Evolutionary conservation across 2,329 filamentous ascomycete species (phyloP).

Genomic region (Xylaria sp.): DNA sequence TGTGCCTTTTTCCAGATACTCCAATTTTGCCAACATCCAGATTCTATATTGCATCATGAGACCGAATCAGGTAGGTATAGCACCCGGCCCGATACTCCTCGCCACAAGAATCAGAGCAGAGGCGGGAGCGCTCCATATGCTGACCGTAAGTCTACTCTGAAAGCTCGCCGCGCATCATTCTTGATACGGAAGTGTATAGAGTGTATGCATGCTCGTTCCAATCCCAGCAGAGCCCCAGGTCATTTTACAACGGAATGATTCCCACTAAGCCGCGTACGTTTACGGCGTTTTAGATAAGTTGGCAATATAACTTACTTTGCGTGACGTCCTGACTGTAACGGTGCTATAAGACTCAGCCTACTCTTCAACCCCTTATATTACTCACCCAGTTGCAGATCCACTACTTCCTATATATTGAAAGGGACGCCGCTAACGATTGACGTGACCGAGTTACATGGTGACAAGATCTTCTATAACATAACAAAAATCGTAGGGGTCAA

Average conservation of each 20-base stretch:
- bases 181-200: background rate
- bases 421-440: background rate
- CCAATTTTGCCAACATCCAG: constrained; percentile 33
- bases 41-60: constrained; percentile 27
- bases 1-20: constrained; percentile 30
- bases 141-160: background rate
- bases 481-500: background rate
- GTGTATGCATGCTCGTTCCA: background rate
- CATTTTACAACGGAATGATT: constrained; percentile 20
- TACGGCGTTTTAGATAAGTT: background rate
- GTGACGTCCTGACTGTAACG: background rate
- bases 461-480: background rate
- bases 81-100: constrained; percentile 25
- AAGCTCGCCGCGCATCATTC: background rate
- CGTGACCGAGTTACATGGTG: constrained; percentile 21
- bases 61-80: background rate
- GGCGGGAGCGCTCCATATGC: background rate
- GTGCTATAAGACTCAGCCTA: background rate
- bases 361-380: background rate
- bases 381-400: background rate
- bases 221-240: background rate
- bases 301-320: constrained; percentile 13
- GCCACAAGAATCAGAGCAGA: background rate
- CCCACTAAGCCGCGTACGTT: constrained; percentile 4
- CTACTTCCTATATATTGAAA: background rate